Conservation (phyloP, 139 green algal genomes). For the Picochlorum sp. region DNA sequence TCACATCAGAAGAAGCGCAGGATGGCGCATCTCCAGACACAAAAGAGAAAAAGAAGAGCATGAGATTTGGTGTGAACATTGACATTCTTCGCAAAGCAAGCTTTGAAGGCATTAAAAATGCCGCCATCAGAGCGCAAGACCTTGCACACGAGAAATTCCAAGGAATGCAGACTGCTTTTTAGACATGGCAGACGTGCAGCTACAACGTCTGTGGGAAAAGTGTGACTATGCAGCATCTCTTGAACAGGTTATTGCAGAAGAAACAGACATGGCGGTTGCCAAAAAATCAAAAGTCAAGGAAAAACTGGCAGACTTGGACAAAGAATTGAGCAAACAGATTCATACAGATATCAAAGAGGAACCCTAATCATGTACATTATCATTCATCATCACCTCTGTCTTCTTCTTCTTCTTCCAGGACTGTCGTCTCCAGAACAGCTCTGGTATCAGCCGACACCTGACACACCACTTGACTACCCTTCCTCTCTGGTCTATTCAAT, state of each 20-base stretch:
- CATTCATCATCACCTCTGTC: too few species aligned
- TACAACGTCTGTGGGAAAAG: constrained; percentile 25
- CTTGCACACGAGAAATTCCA: constrained; percentile 67
- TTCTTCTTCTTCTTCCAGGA: too few species aligned
- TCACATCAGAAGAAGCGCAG: constrained; percentile 37
- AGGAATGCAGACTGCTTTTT: constrained; percentile 66
- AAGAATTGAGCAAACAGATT: neutral
- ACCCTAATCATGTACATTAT: too few species aligned
- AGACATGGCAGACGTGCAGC: constrained; percentile 14
- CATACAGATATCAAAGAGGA: too few species aligned
- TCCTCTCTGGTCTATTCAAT: too few species aligned
- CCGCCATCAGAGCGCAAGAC: constrained; percentile 51
- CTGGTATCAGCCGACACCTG: too few species aligned
- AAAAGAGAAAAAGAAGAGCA: neutral
- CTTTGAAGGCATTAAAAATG: constrained; percentile 18
- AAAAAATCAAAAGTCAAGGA: constrained; percentile 7
- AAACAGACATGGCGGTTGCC: constrained; percentile 12
- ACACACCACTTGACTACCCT: too few species aligned
- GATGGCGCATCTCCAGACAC: constrained; percentile 4
- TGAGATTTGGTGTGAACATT: too few species aligned
- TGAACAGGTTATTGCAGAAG: constrained; percentile 17
- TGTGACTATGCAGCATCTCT: constrained; percentile 30
- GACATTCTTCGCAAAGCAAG: too few species aligned
- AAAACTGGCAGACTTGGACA: neutral
- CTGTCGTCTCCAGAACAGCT: too few species aligned